A percentile compares a stretch with the other conserved stretches of the same genome.
Evolutionary conservation across 192 early-diverging fungal genomes (phyloP).

Genomic region (Coemansia sp.): DNA sequence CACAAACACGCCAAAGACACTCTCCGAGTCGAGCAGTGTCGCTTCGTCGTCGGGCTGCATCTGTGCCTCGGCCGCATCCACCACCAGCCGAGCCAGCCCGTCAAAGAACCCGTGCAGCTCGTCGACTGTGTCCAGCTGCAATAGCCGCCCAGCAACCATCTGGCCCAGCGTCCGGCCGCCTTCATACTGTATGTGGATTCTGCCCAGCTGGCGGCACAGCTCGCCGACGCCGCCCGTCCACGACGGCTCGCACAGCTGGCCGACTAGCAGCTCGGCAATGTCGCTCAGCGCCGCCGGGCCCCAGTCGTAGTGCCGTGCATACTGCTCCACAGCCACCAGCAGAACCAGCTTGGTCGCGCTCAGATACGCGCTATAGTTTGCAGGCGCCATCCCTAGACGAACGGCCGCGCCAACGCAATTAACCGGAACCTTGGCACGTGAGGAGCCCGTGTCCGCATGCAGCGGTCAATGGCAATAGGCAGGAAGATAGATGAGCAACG

Average conservation of each 20-base stretch:
- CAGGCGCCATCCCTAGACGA: too few species aligned
- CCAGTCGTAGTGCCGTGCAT: constrained; percentile 42
- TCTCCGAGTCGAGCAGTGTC: constrained; percentile 33
- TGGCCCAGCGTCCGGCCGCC: constrained; percentile 9
- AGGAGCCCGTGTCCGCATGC: too few species aligned
- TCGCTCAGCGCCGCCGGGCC: constrained; percentile 23
- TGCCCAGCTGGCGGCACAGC: not conserved
- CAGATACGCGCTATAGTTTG: constrained; percentile 17
- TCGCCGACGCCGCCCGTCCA: constrained; percentile 2
- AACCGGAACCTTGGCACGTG: too few species aligned
- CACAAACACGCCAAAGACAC: constrained; percentile 38
- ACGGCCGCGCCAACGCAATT: too few species aligned
- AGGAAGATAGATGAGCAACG: too few species aligned
- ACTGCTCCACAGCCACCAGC: constrained; percentile 32
- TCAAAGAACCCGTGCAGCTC: constrained; percentile 30
- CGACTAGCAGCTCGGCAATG: constrained; percentile 18
- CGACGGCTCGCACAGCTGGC: constrained; percentile 10
- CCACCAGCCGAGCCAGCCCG: constrained; percentile 8
- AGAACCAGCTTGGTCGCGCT: constrained; percentile 34
- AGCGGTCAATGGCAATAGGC: too few species aligned
- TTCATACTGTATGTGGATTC: not conserved
- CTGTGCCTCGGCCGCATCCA: constrained; percentile 5
- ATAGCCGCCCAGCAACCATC: constrained; percentile 5
- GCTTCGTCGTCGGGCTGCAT: constrained; percentile 2
- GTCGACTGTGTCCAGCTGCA: constrained; percentile 16